Conservation (phyloP, 2,329 filamentous ascomycete genomes). For the Penicillium rolfsii region DNA sequence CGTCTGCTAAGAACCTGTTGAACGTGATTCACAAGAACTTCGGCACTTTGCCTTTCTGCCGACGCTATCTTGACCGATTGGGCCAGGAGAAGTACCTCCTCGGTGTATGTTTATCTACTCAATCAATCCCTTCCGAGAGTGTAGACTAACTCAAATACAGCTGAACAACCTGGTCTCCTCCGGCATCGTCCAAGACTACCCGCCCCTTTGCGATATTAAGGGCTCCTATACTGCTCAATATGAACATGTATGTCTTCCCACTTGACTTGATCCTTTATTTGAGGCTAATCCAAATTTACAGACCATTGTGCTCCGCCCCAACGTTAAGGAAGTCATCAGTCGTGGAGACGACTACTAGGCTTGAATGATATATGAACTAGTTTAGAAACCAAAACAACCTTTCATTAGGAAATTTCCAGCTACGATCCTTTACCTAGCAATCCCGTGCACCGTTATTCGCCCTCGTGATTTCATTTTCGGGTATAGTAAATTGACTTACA, state of each 20-base stretch:
- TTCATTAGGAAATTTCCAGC: neutral
- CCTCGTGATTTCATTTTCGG: no score
- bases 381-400: neutral
- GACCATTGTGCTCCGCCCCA: slow-evolving; percentile 77
- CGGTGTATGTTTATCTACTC: slow-evolving; percentile 61
- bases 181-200: slow-evolving; percentile 88
- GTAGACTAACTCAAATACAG: slow-evolving; percentile 50
- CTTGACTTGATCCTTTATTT: neutral
- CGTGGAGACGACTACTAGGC: slow-evolving; percentile 79
- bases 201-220: slow-evolving; percentile 87
- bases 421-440: neutral
- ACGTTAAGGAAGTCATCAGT: slow-evolving; percentile 84
- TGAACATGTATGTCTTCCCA: slow-evolving; percentile 70
- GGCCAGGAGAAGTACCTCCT: slow-evolving; percentile 93
- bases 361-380: slow-evolving; percentile 3
- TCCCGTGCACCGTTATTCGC: no score
- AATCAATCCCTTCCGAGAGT: slow-evolving; percentile 1
- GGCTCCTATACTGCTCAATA: slow-evolving; percentile 93
- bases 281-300: slow-evolving; percentile 36
- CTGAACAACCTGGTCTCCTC: slow-evolving; percentile 82
- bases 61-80: slow-evolving; percentile 87
- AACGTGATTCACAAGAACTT: slow-evolving; percentile 96
- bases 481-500: neutral
- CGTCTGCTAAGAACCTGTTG: slow-evolving; percentile 81
- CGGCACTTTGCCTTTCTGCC: slow-evolving; percentile 86